Evolutionary conservation across 2,329 filamentous ascomycete genomes (phyloP), one percentile per base, ranked within the genome.

Genomic region (Paramyrothecium roridum): DNA sequence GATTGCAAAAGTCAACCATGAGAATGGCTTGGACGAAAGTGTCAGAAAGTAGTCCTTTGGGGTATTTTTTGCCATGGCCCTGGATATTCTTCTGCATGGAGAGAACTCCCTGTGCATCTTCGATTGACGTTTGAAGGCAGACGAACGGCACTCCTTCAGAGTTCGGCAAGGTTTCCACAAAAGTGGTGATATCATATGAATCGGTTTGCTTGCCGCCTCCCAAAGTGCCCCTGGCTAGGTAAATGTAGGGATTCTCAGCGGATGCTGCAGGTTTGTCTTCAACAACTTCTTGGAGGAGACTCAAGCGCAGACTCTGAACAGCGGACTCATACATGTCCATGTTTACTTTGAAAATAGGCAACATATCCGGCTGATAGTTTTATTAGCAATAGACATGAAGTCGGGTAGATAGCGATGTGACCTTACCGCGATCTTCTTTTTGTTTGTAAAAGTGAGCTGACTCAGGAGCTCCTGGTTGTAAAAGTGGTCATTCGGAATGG

Each of bases 1-100:
- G 54, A 40, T 56, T 56, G 20, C 54, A 56, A 46, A 56, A 56
- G 23, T 56, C 54, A 1, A 56, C n/a, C 50, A 56, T 53, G 11
- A 52, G n/a, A 17, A 56, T 10, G n/a, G 54, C 54, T 13, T 43
- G 48, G 43, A 22, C 21, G 16, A 23, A 50, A 49, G 21, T 52
- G 52, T 16, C 52, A 47, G 30, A 13, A 33, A 22, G 16, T 20
- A 52, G 3, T n/a, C 22, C 20, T 37, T 8, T 21, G 20, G 40
- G 3, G 40, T 22, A 13, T 16, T 7, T 21, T 30, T 53, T 23
- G 45, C 50, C 33, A 37, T 37, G 8, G 33, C 10, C 8, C 33
- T 37, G 33, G 33, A 56, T 56, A 16, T 52, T 50, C 8, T 17
- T 37, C 33, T 37, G 33, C 33, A 37, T 37, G 8, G 33, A 37